phyloP scores from a whole-genome alignment of 73 alveolate genomes.

The Tetrahymena thermophila region DNA sequence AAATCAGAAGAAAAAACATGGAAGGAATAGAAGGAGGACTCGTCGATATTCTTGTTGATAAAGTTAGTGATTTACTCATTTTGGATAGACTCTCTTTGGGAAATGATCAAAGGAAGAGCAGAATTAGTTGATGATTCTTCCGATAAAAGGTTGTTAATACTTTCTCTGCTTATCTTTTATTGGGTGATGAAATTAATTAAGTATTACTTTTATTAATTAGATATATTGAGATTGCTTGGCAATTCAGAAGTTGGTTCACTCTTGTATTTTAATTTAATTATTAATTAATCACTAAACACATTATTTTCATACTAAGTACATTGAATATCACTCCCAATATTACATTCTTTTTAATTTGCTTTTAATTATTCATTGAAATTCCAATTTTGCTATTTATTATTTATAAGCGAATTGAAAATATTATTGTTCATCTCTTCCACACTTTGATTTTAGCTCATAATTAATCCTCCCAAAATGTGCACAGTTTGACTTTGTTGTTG shows the following conservation, averaged over 20 bases:
- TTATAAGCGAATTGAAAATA: background rate
- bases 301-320: background rate
- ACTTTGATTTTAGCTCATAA: background rate
- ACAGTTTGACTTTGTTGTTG: background rate
- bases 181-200: background rate
- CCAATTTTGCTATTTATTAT: background rate
- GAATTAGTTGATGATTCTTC: background rate
- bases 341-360: background rate
- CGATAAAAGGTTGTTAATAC: background rate
- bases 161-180: background rate
- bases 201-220: background rate
- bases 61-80: background rate
- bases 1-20: background rate
- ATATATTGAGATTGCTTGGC: background rate
- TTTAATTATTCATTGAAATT: background rate
- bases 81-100: background rate
- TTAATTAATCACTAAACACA: background rate
- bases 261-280: background rate
- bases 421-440: background rate
- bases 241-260: background rate
- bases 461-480: background rate
- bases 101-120: background rate
- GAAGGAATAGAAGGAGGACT: background rate
- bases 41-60: background rate
- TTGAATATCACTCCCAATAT: background rate